A percentile compares a stretch with the other conserved stretches of the same genome.
Conservation (phyloP, 73 alveolate genomes). For the Paramecium sonneborni region DNA sequence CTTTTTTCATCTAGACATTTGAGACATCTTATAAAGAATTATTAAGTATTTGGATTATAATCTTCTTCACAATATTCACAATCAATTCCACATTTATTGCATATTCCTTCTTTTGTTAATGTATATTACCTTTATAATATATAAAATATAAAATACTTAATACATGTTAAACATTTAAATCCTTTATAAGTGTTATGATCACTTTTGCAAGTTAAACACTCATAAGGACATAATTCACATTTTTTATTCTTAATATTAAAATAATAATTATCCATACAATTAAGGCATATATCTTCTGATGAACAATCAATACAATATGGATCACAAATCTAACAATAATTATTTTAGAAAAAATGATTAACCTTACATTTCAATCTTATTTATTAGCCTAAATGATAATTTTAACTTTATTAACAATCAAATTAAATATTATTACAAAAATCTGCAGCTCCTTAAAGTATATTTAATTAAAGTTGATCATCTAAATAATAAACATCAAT, state of each 20-base stretch:
- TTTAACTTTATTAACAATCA: background rate
- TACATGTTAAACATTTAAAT: background rate
- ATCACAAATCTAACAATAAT: background rate
- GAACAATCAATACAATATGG: background rate
- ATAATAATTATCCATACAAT: background rate
- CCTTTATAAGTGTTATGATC: background rate
- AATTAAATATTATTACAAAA: background rate
- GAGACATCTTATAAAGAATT: background rate
- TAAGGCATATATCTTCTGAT: background rate
- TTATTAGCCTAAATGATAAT: background rate
- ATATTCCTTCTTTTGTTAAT: background rate
- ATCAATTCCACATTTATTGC: background rate
- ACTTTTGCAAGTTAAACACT: background rate
- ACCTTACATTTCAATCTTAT: background rate
- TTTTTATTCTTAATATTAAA: too few species aligned
- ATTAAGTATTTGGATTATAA: background rate
- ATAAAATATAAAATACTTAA: background rate
- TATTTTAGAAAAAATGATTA: background rate
- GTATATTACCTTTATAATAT: background rate
- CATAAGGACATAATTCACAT: background rate
- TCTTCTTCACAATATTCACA: background rate
- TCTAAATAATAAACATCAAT: background rate
- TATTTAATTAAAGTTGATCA: background rate
- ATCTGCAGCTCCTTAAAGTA: background rate
- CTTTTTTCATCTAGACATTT: background rate